phyloP scores from a whole-genome alignment of 768 basidiomycete species.

The Tricholoma flavovirens region DNA sequence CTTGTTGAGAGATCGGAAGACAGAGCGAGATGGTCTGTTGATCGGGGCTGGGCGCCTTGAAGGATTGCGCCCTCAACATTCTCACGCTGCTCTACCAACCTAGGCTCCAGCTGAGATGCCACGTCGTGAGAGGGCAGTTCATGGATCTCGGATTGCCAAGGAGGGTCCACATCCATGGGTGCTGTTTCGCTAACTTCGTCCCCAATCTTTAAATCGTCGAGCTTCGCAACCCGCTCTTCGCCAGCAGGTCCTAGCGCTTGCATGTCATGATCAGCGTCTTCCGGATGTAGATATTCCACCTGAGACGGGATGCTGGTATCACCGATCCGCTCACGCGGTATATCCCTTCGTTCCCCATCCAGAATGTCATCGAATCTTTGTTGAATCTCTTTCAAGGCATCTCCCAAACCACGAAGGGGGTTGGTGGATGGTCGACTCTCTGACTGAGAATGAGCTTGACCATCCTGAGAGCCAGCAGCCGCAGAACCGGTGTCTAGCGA shows the following conservation, averaged over 20 bases:
- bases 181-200: conserved; percentile 41
- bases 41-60: conserved; percentile 22
- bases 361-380: conserved; percentile 83
- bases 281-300: conserved; percentile 73
- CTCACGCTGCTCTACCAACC: conserved; percentile 20
- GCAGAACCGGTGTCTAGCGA: conserved; percentile 25
- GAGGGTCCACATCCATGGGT: conserved; percentile 47
- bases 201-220: conserved; percentile 73
- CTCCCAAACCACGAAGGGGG: conserved; percentile 75
- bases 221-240: conserved; percentile 75
- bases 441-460: conserved; percentile 33
- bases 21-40: conserved; percentile 15
- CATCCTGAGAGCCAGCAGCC: conserved; percentile 40
- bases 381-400: conserved; percentile 74
- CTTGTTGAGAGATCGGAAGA: conserved; percentile 21
- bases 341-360: conserved; percentile 30
- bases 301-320: conserved; percentile 38
- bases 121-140: conserved; percentile 18
- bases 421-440: conserved; percentile 38
- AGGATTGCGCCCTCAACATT: conserved; percentile 44
- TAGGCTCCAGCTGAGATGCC: conserved; percentile 17
- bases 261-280: conserved; percentile 65
- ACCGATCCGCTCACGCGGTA: conserved; percentile 29
- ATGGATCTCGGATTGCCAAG: conserved; percentile 20
- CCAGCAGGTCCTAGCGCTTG: conserved; percentile 87